A percentile compares a stretch with the other conserved stretches of the same genome.
These are phyloP conservation scores for Pontederia crassipes DNA, from an alignment of 176 grass and related monocot species.

Conservation along the genomic window DNA sequence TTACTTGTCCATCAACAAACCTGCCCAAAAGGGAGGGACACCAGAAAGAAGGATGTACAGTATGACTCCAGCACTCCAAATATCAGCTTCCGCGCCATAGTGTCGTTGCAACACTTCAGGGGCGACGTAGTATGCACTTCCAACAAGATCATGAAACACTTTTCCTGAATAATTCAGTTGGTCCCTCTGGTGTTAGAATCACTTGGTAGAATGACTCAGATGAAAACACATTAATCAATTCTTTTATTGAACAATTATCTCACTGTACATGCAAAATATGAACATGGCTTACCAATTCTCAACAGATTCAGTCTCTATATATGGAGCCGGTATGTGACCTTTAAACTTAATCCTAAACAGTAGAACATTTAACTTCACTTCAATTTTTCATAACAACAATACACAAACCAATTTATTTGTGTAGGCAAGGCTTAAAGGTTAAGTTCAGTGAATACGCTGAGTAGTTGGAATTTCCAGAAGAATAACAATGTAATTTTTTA, in stretches of 20 bases:
- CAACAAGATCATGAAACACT: constrained; percentile 84
- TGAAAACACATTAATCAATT: background rate
- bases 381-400: too few species aligned
- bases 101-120: constrained; percentile 73
- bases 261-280: too few species aligned
- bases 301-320: too few species aligned
- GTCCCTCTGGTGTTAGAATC: background rate
- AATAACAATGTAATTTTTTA: too few species aligned
- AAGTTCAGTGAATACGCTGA: too few species aligned
- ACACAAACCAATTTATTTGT: too few species aligned
- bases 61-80: constrained; percentile 92
- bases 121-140: constrained; percentile 92
- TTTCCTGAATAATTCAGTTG: constrained; percentile 32
- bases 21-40: constrained; percentile 96
- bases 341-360: too few species aligned
- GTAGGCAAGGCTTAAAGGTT: too few species aligned
- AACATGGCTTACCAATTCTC: too few species aligned
- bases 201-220: background rate
- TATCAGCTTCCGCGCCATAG: constrained; percentile 83
- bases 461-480: too few species aligned
- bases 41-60: constrained; percentile 94
- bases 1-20: constrained; percentile 16
- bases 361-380: too few species aligned
- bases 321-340: too few species aligned
- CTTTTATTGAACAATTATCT: background rate